A percentile compares a stretch with the other conserved stretches of the same genome.
phyloP scores from a whole-genome alignment of 305 asterid genomes.

The Fraxinus platypoda region DNA sequence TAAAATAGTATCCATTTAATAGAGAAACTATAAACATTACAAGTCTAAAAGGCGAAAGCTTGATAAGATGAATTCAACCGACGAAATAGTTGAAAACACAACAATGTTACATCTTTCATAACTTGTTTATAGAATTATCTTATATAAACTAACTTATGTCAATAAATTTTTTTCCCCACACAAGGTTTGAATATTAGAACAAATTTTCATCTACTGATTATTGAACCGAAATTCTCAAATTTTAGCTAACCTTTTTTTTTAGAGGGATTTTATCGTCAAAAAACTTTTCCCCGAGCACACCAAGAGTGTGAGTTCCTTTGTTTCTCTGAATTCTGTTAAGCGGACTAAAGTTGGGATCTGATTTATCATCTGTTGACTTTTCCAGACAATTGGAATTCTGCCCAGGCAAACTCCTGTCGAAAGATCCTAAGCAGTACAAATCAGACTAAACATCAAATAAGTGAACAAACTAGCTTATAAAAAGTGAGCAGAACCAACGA shows the following conservation, averaged over 20 bases:
- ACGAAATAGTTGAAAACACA: neutral
- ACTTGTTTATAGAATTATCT: neutral
- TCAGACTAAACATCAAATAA: conserved; percentile 27
- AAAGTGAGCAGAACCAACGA: neutral
- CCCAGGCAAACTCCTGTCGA: conserved; percentile 35
- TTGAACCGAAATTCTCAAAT: neutral
- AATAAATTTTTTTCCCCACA: neutral
- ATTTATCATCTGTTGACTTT: conserved; percentile 26
- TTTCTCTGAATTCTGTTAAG: conserved; percentile 24
- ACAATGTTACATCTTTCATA: neutral
- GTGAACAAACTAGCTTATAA: conserved; percentile 14
- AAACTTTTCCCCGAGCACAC: conserved; percentile 38
- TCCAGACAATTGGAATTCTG: conserved; percentile 33
- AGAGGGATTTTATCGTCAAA: conserved; percentile 50
- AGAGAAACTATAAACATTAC: neutral
- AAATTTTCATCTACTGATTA: neutral
- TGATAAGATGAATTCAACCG: neutral
- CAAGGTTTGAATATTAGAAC: neutral
- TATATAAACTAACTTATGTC: neutral
- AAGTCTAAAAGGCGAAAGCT: neutral
- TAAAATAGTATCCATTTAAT: neutral
- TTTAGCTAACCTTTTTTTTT: conserved; percentile 55
- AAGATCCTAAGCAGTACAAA: conserved; percentile 48
- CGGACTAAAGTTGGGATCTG: conserved; percentile 25
- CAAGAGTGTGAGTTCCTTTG: conserved; percentile 30